A percentile compares a stretch with the other conserved stretches of the same genome.
Conservation (phyloP, 139 green algal genomes). For the Tetradesmus lagerheimii region DNA sequence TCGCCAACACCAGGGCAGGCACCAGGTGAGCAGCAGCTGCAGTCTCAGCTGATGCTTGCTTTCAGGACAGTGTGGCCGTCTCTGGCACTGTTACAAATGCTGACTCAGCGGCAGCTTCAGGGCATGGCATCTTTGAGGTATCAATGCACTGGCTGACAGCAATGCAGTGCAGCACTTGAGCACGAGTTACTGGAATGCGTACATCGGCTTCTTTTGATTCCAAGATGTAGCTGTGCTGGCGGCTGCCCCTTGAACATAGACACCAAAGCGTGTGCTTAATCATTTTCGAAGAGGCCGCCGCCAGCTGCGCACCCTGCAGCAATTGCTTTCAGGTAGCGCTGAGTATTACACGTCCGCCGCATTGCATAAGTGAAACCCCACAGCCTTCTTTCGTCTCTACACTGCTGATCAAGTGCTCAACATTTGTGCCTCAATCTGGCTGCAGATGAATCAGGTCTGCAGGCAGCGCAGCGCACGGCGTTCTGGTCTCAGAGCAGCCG, state of each 20-base stretch:
- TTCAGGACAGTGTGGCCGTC: background rate
- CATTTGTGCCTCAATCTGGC: background rate
- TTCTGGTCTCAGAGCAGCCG: conserved; percentile 33
- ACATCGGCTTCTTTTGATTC: background rate
- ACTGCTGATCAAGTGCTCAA: too few species aligned
- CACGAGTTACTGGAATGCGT: background rate
- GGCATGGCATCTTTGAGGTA: background rate
- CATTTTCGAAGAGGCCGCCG: too few species aligned
- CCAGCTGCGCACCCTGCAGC: too few species aligned
- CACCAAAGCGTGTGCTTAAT: too few species aligned
- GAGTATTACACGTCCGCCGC: too few species aligned
- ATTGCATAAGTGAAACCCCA: too few species aligned
- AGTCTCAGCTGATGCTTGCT: background rate
- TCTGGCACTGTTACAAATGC: background rate
- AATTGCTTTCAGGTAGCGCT: too few species aligned
- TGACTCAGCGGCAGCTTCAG: background rate
- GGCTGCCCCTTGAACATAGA: background rate
- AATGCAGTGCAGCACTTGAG: background rate
- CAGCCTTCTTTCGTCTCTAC: too few species aligned
- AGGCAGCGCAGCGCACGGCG: conserved; percentile 7
- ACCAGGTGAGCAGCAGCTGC: background rate
- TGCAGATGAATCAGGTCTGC: background rate
- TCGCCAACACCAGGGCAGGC: conserved; percentile 12
- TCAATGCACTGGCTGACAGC: background rate
- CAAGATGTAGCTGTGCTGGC: too few species aligned